Base-by-base conservation (phyloP, 148 eudicot genomes). In the Rhododendron williamsianum region DNA sequence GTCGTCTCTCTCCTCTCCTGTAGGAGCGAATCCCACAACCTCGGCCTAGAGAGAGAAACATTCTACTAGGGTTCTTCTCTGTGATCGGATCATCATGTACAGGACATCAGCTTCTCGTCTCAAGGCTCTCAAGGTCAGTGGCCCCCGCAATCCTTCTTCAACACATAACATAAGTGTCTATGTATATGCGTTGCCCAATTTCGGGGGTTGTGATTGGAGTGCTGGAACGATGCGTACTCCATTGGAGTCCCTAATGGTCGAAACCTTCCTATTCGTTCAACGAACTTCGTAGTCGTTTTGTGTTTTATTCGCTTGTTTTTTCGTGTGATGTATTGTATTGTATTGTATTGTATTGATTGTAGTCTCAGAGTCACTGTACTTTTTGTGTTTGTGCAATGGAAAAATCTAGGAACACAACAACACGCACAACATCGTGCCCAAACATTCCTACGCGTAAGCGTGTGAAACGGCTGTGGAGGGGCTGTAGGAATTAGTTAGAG, bases 31-130 rank as follows among this genome's bases (percentile, higher is more conserved):
- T 51, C n/a, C 23, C 82, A 81, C 60, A 56, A 36, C 27, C 21
- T 49, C 4, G 35, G 56, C 27, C 81, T 25, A 27, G 58, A 36
- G 72, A 56, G 48, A 56, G 83, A 81, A 58, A 81, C 71, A 56
- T 82, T 25, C 45, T 41, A 41, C 12, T 36, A 73, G 79, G 65
- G 69, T 73, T 83, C 69, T 83, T 54, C 23, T 10, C 48, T 2
- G 45, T 46, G 49, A 73, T 72, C 48, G 21, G 85, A 83, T 84
- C 81, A 36, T 45, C 84, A 90, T 90, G 92, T 87, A 90, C 78
- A 87, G 92, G 85, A 76, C 82, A 6, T 87, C 90, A 46, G 86
- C 87, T 69, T 88, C 92, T 30, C 89, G 92, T 63, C 81, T 90
- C 67, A 78, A 84, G 82, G 81, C 83, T 76, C 85, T 88, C 63